phyloP scores from a whole-genome alignment of 2,329 filamentous ascomycete genomes.

The Pleomassaria siparia region DNA sequence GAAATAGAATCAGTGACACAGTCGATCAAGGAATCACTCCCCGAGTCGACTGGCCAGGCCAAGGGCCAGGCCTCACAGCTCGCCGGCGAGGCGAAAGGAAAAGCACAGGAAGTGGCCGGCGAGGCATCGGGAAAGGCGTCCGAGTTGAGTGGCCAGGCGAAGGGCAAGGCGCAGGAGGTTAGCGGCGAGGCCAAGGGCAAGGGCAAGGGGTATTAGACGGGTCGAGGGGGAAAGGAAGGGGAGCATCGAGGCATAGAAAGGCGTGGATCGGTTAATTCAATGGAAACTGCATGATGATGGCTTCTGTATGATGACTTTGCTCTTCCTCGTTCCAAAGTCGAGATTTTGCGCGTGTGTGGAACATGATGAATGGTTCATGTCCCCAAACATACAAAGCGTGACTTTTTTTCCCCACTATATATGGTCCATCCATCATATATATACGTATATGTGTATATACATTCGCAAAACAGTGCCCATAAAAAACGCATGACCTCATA shows the following conservation, averaged over 20 bases:
- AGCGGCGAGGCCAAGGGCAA: slow-evolving; percentile 52
- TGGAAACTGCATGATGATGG: not conserved
- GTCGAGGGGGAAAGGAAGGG: not conserved
- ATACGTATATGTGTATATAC: no score
- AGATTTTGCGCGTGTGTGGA: no score
- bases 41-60: slow-evolving; percentile 37
- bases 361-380: no score
- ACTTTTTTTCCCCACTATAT: no score
- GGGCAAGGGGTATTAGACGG: slow-evolving; percentile 23
- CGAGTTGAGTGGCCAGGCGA: slow-evolving; percentile 45
- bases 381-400: no score
- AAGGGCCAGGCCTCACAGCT: slow-evolving; percentile 37
- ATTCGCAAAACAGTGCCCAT: no score
- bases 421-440: no score
- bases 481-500: no score
- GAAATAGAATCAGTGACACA: slow-evolving; percentile 53
- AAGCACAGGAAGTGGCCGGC: slow-evolving; percentile 33
- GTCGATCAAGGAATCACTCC: slow-evolving; percentile 40
- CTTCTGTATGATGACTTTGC: not conserved
- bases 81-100: slow-evolving; percentile 40
- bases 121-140: slow-evolving; percentile 43
- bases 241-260: no score
- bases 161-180: slow-evolving; percentile 45
- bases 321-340: no score
- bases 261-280: not conserved